Evolutionary conservation across 1,139 yeast genomes (phyloP).

Genomic region (Zygosaccharomyces sapae): DNA sequence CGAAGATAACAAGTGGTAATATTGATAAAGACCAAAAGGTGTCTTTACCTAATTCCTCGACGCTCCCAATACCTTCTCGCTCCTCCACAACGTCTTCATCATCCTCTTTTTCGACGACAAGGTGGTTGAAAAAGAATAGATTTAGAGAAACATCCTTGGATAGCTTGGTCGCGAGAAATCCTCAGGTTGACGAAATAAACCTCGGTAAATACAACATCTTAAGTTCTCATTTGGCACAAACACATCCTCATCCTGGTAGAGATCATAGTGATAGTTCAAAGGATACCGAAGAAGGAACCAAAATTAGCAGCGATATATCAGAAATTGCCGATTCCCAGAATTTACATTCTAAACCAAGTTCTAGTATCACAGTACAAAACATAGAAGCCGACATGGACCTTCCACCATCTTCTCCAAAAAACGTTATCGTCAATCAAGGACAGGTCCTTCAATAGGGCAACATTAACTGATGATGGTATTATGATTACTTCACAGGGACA

Average conservation of each 20-base stretch:
- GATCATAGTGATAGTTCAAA: background rate
- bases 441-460: conserved; percentile 12
- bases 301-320: background rate
- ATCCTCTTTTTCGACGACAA: background rate
- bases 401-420: conserved; percentile 7
- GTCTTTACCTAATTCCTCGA: background rate
- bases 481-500: conserved; percentile 14
- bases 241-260: background rate
- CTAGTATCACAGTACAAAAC: conserved; percentile 12
- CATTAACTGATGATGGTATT: conserved; percentile 15
- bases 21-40: conserved; percentile 2
- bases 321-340: conserved; percentile 1
- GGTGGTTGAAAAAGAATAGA: conserved; percentile 2
- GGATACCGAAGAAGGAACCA: background rate
- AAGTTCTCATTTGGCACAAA: background rate
- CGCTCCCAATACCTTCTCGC: background rate
- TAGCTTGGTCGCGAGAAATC: background rate
- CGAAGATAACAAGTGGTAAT: conserved; percentile 1
- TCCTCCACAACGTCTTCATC: conserved; percentile 1
- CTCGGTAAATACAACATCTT: conserved; percentile 3
- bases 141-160: background rate
- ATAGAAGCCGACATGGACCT: conserved; percentile 13
- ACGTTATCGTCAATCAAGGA: conserved; percentile 7
- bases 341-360: conserved; percentile 11
- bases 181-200: background rate